These are phyloP conservation scores for Diaporthe sp. DNA, from an alignment of 2,329 filamentous ascomycete genomes.

Conservation along the genomic window DNA sequence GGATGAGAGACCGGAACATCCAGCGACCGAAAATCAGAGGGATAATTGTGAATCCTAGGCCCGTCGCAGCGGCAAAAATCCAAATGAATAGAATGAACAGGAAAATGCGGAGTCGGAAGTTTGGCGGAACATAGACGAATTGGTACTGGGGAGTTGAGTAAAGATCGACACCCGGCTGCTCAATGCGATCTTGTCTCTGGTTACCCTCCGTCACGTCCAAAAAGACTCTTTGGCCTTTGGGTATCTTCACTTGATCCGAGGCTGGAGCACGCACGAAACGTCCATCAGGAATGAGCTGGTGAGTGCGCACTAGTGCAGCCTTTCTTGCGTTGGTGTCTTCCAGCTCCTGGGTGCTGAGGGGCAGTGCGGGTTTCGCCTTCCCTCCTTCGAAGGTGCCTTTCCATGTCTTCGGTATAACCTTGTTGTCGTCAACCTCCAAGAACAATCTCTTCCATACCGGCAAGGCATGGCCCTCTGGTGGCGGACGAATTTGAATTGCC, in stretches of 20 bases:
- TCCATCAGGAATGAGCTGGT: slow-evolving; percentile 76
- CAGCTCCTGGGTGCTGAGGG: slow-evolving; percentile 53
- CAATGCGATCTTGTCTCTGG: slow-evolving; percentile 73
- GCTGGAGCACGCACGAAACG: slow-evolving; percentile 92
- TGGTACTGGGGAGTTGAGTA: slow-evolving; percentile 74
- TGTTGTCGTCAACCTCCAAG: slow-evolving; percentile 58
- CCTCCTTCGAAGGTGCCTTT: slow-evolving; percentile 64
- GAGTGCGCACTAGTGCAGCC: slow-evolving; percentile 58
- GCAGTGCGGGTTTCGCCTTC: slow-evolving; percentile 55
- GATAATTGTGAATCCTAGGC: slow-evolving; percentile 86
- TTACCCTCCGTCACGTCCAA: slow-evolving; percentile 79
- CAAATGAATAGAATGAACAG: slow-evolving; percentile 92
- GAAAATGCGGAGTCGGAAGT: slow-evolving; percentile 83
- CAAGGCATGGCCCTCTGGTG: slow-evolving; percentile 48
- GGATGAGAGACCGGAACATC: slow-evolving; percentile 80
- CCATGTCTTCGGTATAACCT: slow-evolving; percentile 70
- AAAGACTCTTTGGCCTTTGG: slow-evolving; percentile 86
- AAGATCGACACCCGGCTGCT: slow-evolving; percentile 63
- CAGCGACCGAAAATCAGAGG: slow-evolving; percentile 87
- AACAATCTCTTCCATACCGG: slow-evolving; percentile 59
- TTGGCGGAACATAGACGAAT: slow-evolving; percentile 85
- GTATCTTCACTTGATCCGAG: slow-evolving; percentile 94
- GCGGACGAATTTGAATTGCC: slow-evolving; percentile 61
- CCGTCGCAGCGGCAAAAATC: slow-evolving; percentile 91
- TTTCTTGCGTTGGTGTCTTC: slow-evolving; percentile 54